Conservation (phyloP, 225 moss, liverwort and hornwort genomes). For the Pleurozium schreberi region DNA sequence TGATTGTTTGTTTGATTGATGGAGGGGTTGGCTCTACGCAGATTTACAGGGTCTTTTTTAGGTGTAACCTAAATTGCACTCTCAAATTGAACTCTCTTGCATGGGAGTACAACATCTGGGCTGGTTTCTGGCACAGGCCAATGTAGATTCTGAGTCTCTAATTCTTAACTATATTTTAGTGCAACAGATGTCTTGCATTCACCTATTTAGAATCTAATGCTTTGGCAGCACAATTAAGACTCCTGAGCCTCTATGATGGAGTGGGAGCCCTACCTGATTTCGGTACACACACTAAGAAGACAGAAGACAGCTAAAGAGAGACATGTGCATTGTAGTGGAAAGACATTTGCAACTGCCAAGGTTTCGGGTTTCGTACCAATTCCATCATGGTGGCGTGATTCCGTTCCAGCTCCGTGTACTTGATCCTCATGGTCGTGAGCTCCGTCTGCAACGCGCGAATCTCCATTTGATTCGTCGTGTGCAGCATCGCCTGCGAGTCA, state of each 20-base stretch:
- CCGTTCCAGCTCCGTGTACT: conserved; percentile 51
- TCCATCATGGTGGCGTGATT: conserved; percentile 52
- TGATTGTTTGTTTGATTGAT: background rate
- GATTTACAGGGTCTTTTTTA: background rate
- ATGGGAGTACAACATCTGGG: background rate
- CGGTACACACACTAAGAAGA: background rate
- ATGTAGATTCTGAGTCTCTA: background rate
- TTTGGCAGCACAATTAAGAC: background rate
- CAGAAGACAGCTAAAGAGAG: background rate
- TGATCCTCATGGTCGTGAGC: conserved; percentile 48
- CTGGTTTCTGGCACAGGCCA: background rate
- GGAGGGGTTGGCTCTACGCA: background rate
- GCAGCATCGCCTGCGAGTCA: conserved; percentile 15
- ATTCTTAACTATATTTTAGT: background rate
- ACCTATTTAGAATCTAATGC: background rate
- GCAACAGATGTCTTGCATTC: background rate
- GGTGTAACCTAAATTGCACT: background rate
- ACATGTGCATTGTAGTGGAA: background rate
- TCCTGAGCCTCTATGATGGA: background rate
- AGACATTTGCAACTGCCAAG: background rate
- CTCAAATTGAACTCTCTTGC: background rate
- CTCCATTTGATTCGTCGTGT: conserved; percentile 60
- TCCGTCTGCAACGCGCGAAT: conserved; percentile 62
- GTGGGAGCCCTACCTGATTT: background rate
- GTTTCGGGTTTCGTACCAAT: background rate